A percentile compares a stretch with the other conserved stretches of the same genome.
Conservation (phyloP, 345 rosid species). For the Salix caprea region DNA sequence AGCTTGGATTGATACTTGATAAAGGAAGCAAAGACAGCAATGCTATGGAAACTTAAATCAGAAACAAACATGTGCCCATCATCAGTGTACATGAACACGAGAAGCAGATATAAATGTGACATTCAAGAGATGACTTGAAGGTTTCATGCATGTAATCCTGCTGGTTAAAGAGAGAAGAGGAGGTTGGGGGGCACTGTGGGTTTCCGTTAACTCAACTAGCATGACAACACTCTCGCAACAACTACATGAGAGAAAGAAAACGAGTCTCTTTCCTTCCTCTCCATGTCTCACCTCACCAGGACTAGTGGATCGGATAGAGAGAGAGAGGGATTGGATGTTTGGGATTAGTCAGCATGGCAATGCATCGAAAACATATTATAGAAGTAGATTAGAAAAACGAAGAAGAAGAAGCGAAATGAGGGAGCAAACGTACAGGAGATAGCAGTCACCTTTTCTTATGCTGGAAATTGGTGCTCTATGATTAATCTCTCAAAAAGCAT, state of each 20-base stretch:
- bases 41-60: background rate
- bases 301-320: background rate
- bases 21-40: background rate
- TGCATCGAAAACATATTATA: constrained; percentile 33
- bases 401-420: background rate
- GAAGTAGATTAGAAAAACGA: constrained; percentile 12
- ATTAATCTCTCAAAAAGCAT: constrained; percentile 32
- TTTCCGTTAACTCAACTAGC: constrained; percentile 2
- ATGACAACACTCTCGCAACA: background rate
- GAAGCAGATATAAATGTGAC: background rate
- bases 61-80: constrained; percentile 9
- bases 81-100: constrained; percentile 6
- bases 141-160: constrained; percentile 27
- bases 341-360: constrained; percentile 48
- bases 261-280: background rate
- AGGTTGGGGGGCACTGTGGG: background rate
- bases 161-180: background rate
- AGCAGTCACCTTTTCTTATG: background rate
- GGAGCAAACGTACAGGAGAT: background rate
- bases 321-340: constrained; percentile 18
- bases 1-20: background rate
- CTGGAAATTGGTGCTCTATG: constrained; percentile 31
- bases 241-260: background rate
- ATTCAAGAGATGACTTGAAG: constrained; percentile 8
- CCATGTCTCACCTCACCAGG: constrained; percentile 6